These are phyloP conservation scores for Aspergillus indologenus DNA, from an alignment of 495 filamentous ascomycete genomes.

Conservation along the genomic window DNA sequence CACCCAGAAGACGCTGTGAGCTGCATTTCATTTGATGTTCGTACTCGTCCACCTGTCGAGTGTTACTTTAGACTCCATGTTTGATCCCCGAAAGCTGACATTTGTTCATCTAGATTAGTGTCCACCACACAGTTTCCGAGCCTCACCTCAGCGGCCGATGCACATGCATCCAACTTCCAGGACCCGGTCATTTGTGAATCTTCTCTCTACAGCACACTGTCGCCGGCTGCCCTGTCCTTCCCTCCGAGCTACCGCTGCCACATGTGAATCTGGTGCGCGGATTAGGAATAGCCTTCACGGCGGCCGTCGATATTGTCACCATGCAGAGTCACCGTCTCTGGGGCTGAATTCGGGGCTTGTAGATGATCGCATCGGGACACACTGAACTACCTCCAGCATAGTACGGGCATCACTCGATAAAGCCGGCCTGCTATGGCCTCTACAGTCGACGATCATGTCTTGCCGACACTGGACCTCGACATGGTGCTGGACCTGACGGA, in stretches of 20 bases:
- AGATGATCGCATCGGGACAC: background rate
- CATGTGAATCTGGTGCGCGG: background rate
- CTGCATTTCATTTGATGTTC: background rate
- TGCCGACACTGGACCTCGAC: conserved; percentile 9
- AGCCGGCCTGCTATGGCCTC: conserved; percentile 10
- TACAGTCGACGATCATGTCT: conserved; percentile 8
- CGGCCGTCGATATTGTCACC: conserved; percentile 4
- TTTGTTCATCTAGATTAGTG: background rate
- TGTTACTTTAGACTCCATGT: background rate
- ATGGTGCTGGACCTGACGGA: background rate
- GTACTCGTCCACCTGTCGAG: background rate
- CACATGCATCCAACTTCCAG: background rate
- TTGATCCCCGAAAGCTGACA: background rate
- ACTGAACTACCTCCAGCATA: background rate
- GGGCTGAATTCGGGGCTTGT: conserved; percentile 11
- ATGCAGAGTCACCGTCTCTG: conserved; percentile 9
- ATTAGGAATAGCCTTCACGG: conserved; percentile 1
- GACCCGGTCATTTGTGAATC: background rate
- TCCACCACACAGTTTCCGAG: background rate
- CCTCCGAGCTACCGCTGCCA: background rate
- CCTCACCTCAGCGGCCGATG: background rate
- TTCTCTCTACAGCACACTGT: too few relatives aligned
- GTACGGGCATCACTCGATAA: background rate
- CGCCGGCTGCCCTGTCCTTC: background rate
- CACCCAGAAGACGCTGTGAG: background rate